Conservation (phyloP, 129 eudicot genomes). For the Heracleum sosnowskyi region DNA sequence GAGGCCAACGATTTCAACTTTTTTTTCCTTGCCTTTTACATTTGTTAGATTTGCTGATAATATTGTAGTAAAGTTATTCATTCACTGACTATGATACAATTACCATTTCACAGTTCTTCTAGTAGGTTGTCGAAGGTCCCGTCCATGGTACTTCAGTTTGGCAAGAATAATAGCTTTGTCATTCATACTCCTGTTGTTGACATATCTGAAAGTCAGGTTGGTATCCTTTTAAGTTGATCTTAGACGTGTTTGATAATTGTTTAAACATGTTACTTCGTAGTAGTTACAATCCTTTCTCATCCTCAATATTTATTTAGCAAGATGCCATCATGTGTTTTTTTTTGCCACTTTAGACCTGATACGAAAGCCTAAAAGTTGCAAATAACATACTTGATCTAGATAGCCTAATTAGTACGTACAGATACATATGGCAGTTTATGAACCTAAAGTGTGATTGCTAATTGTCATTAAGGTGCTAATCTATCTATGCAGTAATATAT, state of each 20-base stretch:
- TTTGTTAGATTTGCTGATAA: not conserved
- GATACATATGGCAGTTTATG: not conserved
- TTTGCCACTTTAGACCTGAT: not conserved
- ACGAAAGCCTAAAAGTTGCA: not conserved
- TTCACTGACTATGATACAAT: not conserved
- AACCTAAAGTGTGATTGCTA: not conserved
- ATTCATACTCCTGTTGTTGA: slow-evolving; percentile 57
- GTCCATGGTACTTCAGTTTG: slow-evolving; percentile 51
- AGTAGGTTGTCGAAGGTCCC: slow-evolving; percentile 43
- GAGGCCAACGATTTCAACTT: not conserved
- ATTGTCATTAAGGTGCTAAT: not conserved
- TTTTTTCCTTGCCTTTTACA: not conserved
- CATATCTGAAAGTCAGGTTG: slow-evolving; percentile 55
- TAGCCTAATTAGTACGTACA: too few relatives aligned
- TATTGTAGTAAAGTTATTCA: not conserved
- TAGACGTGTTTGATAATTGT: not conserved
- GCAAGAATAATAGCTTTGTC: slow-evolving; percentile 53
- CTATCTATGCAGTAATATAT: too few relatives aligned
- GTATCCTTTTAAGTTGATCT: slow-evolving; percentile 11
- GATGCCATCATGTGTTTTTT: not conserved
- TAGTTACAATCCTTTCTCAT: not conserved
- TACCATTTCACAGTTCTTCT: slow-evolving; percentile 43
- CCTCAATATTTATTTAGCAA: not conserved
- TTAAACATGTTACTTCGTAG: not conserved
- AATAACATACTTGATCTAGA: not conserved